phyloP scores from a whole-genome alignment of 2,329 filamentous ascomycete genomes.

The Colletotrichum costaricense region DNA sequence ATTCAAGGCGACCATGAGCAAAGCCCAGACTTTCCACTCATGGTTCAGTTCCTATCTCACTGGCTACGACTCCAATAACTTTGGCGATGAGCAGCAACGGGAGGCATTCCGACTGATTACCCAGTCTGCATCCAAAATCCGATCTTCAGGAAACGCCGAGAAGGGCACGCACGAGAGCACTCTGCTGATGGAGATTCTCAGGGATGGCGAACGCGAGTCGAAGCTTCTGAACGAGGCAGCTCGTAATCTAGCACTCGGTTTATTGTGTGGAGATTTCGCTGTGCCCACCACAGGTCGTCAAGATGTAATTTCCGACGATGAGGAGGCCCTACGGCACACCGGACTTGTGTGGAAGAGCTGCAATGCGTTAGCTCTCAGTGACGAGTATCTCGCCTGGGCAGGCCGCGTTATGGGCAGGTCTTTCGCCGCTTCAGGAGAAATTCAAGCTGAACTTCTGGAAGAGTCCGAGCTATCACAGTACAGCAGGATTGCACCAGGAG shows the following conservation, averaged over 20 bases:
- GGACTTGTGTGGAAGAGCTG: conserved; percentile 83
- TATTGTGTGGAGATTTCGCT: conserved; percentile 81
- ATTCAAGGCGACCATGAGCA: conserved; percentile 80
- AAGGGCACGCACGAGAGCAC: conserved; percentile 80
- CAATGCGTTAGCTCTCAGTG: conserved; percentile 69
- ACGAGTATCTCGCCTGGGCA: conserved; percentile 85
- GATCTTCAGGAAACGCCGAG: conserved; percentile 75
- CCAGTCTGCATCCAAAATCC: conserved; percentile 74
- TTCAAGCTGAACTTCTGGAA: conserved; percentile 69
- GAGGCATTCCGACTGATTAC: conserved; percentile 75
- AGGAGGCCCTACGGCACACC: conserved; percentile 70
- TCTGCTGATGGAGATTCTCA: conserved; percentile 82
- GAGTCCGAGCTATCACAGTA: conserved; percentile 69
- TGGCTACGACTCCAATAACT: conserved; percentile 66
- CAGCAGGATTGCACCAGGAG: conserved; percentile 56
- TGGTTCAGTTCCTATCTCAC: conserved; percentile 82
- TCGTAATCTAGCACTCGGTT: conserved; percentile 74
- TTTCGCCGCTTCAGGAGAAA: conserved; percentile 80
- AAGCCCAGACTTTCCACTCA: conserved; percentile 78
- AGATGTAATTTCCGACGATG: conserved; percentile 78
- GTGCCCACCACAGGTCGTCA: conserved; percentile 62
- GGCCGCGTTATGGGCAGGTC: conserved; percentile 86
- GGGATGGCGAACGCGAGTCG: conserved; percentile 72
- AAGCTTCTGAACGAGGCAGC: conserved; percentile 78
- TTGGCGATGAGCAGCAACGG: conserved; percentile 59